These are phyloP conservation scores for Trichoderma simmonsii DNA, from an alignment of 2,329 filamentous ascomycete genomes.

Conservation along the genomic window DNA sequence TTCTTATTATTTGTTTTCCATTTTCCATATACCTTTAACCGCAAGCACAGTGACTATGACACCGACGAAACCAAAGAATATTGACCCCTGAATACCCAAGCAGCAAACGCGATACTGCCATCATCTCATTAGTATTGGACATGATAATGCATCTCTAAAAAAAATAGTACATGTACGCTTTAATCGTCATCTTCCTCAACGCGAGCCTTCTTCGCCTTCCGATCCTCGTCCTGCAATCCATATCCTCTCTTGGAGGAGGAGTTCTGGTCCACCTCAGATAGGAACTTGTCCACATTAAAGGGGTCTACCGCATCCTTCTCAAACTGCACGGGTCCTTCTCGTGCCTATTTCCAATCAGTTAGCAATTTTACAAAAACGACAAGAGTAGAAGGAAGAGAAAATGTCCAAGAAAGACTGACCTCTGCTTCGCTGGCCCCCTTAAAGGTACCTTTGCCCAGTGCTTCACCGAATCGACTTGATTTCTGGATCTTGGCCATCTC, in stretches of 20 bases:
- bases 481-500: slow-evolving; percentile 89
- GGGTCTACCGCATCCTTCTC: slow-evolving; percentile 84
- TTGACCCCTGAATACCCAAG: background rate
- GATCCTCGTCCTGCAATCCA: slow-evolving; percentile 66
- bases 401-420: slow-evolving; percentile 40
- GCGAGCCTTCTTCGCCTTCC: slow-evolving; percentile 68
- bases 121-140: slow-evolving; percentile 7
- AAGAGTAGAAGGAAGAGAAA: background rate
- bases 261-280: slow-evolving; percentile 71
- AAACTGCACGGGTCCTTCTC: slow-evolving; percentile 92
- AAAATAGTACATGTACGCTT: slow-evolving; percentile 2
- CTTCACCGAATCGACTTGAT: slow-evolving; percentile 77
- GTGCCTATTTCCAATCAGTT: slow-evolving; percentile 48
- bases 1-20: background rate
- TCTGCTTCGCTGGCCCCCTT: slow-evolving; percentile 82
- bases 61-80: background rate
- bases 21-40: background rate
- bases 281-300: slow-evolving; percentile 92
- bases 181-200: slow-evolving; percentile 67
- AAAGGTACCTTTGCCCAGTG: slow-evolving; percentile 85
- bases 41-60: background rate
- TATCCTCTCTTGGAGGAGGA: slow-evolving; percentile 69
- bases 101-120: background rate
- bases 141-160: slow-evolving; percentile 13
- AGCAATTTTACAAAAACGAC: slow-evolving; percentile 25